Evolutionary conservation across 2,329 filamentous ascomycete genomes (phyloP).

Genomic region (Penicillium sp.): DNA sequence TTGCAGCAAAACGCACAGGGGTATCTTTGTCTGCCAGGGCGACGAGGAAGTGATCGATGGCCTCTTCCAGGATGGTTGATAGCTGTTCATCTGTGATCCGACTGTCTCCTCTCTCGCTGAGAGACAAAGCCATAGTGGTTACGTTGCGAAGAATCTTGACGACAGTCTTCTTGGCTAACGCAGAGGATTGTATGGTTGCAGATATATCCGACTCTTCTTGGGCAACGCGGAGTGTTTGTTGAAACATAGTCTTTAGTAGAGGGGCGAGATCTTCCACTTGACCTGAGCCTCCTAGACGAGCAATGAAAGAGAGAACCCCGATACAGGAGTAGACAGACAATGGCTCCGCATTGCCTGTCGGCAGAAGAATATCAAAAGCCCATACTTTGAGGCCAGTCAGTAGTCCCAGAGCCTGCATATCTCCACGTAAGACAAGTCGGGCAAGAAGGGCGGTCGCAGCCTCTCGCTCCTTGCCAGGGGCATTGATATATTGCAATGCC

Average conservation of each 20-base stretch:
- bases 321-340: constrained; percentile 74
- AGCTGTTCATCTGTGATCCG: constrained; percentile 36
- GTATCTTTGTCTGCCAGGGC: constrained; percentile 85
- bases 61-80: constrained; percentile 70
- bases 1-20: constrained; percentile 85
- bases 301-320: constrained; percentile 78
- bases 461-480: constrained; percentile 84
- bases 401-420: constrained; percentile 82
- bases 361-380: constrained; percentile 66
- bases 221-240: constrained; percentile 64
- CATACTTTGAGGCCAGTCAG: constrained; percentile 70
- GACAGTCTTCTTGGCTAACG: constrained; percentile 77
- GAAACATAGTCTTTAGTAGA: constrained; percentile 69
- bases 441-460: constrained; percentile 84
- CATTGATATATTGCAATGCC: constrained; percentile 71
- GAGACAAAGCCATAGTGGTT: constrained; percentile 65
- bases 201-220: constrained; percentile 55
- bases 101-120: constrained; percentile 46
- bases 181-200: constrained; percentile 67
- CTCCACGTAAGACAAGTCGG: constrained; percentile 77
- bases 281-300: constrained; percentile 71
- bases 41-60: constrained; percentile 80
- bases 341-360: constrained; percentile 41
- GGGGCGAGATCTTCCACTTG: constrained; percentile 75
- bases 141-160: constrained; percentile 84